Percentiles rank a stretch among this genome's conserved stretches.
Evolutionary conservation across 2,329 filamentous ascomycete genomes (phyloP).

Genomic region (Periconia digitata): DNA sequence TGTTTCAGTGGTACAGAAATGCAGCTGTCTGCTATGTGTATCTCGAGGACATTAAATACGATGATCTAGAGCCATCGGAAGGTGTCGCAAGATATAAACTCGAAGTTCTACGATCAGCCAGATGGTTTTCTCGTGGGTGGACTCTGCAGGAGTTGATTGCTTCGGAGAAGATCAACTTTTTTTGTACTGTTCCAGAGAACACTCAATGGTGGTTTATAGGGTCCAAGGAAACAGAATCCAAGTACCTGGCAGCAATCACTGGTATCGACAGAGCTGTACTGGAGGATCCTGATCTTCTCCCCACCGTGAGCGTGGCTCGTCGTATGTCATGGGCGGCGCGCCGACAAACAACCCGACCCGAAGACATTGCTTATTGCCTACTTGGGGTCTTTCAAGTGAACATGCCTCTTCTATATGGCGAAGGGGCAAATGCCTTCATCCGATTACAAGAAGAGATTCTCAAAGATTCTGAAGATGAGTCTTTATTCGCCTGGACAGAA

Average conservation of each 20-base stretch:
- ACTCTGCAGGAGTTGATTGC: constrained; percentile 4
- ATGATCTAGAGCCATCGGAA: background rate
- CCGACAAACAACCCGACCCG: constrained; percentile 13
- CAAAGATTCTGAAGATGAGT: background rate
- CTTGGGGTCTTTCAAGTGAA: constrained; percentile 29
- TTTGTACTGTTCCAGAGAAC: background rate
- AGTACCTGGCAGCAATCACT: background rate
- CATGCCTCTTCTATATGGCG: constrained; percentile 31
- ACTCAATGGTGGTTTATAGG: background rate
- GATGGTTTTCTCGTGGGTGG: constrained; percentile 4
- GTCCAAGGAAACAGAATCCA: background rate
- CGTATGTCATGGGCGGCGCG: constrained; percentile 7
- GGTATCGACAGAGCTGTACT: background rate
- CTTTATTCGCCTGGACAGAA: background rate
- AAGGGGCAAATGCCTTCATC: constrained; percentile 20
- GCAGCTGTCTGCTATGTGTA: constrained; percentile 10
- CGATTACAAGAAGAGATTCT: constrained; percentile 11
- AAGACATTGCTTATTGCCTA: constrained; percentile 32
- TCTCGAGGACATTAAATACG: constrained; percentile 3
- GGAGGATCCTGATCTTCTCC: background rate
- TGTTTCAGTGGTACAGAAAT: constrained; percentile 10
- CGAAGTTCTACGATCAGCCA: background rate
- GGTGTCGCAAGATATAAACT: background rate
- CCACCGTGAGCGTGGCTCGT: background rate
- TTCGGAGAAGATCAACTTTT: background rate